Evolutionary conservation across 2,329 filamentous ascomycete genomes (phyloP).

Genomic region (Tolypocladium nubicola): DNA sequence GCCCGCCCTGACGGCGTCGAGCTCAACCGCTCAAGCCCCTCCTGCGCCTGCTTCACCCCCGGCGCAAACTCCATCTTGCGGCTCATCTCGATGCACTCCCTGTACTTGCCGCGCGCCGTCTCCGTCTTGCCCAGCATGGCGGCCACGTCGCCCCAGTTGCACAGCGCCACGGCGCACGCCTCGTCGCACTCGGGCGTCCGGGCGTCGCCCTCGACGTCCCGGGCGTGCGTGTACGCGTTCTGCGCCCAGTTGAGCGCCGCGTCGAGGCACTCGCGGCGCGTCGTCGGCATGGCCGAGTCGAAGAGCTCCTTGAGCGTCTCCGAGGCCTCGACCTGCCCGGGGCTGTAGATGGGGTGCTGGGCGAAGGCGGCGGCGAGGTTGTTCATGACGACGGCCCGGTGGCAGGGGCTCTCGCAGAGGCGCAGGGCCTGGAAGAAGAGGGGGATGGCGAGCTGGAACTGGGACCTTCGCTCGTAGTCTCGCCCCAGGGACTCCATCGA

Average conservation of each 20-base stretch:
- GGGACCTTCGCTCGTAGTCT: slow-evolving; percentile 62
- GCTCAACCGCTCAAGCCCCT: slow-evolving; percentile 30
- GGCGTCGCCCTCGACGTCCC: slow-evolving; percentile 52
- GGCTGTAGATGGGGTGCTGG: slow-evolving; percentile 44
- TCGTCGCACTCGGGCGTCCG: slow-evolving; percentile 72
- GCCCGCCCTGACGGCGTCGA: slow-evolving; percentile 2
- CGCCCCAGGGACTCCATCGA: slow-evolving; percentile 65
- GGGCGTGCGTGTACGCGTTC: slow-evolving; percentile 61
- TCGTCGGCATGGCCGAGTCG: slow-evolving; percentile 23
- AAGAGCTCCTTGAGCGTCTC: slow-evolving; percentile 16
- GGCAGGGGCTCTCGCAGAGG: slow-evolving; percentile 57
- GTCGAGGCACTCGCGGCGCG: slow-evolving; percentile 51
- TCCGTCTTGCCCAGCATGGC: slow-evolving; percentile 57
- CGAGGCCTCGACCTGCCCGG: slow-evolving; percentile 14
- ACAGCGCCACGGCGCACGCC: slow-evolving; percentile 73
- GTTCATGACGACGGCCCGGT: slow-evolving; percentile 78
- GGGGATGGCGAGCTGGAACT: slow-evolving; percentile 73
- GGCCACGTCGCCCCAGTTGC: slow-evolving; percentile 77
- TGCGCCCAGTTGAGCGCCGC: slow-evolving; percentile 69
- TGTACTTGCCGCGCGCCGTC: slow-evolving; percentile 58
- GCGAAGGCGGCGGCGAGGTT: slow-evolving; percentile 67
- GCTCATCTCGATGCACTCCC: slow-evolving; percentile 55
- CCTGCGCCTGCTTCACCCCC: slow-evolving; percentile 41
- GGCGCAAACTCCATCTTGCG: slow-evolving; percentile 39
- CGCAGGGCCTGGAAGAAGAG: slow-evolving; percentile 78